These are phyloP conservation scores for Spencermartinsiella europaea DNA, from an alignment of 805 yeast genomes.

Conservation along the genomic window DNA sequence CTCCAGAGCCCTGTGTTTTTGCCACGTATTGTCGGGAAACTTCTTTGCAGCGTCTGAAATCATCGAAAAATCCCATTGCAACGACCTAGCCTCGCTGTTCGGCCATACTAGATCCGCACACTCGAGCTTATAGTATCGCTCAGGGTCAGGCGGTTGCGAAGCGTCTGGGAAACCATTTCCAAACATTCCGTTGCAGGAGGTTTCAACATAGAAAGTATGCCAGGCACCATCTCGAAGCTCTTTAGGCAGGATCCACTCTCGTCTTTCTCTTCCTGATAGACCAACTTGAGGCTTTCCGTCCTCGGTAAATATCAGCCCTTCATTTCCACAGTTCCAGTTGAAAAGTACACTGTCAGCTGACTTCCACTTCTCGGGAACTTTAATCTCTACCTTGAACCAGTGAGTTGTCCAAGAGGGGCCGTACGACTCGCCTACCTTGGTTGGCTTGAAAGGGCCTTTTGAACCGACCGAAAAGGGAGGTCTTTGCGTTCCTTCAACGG, in stretches of 20 bases:
- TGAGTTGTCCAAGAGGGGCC: slow-evolving; percentile 98
- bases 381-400: slow-evolving; percentile 73
- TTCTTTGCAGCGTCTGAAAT: slow-evolving; percentile 91
- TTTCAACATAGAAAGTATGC: slow-evolving; percentile 74
- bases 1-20: slow-evolving; percentile 74
- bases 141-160: slow-evolving; percentile 65
- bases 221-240: slow-evolving; percentile 46
- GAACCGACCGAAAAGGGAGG: slow-evolving; percentile 25
- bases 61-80: slow-evolving; percentile 77
- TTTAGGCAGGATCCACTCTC: slow-evolving; percentile 62
- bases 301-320: slow-evolving; percentile 72
- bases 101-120: slow-evolving; percentile 78
- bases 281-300: slow-evolving; percentile 75
- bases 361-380: slow-evolving; percentile 50
- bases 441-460: slow-evolving; percentile 38
- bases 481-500: slow-evolving; percentile 49
- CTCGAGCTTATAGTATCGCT: slow-evolving; percentile 61
- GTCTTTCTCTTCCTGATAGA: slow-evolving; percentile 79
- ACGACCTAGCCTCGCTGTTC: slow-evolving; percentile 69
- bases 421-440: slow-evolving; percentile 59
- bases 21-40: slow-evolving; percentile 69
- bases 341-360: slow-evolving; percentile 51
- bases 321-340: slow-evolving; percentile 83
- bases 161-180: slow-evolving; percentile 52
- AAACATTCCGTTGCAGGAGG: slow-evolving; percentile 93